Evolutionary conservation across 176 grass and related monocot species (phyloP).

Genomic region (Hsuehochloa calcarea): DNA sequence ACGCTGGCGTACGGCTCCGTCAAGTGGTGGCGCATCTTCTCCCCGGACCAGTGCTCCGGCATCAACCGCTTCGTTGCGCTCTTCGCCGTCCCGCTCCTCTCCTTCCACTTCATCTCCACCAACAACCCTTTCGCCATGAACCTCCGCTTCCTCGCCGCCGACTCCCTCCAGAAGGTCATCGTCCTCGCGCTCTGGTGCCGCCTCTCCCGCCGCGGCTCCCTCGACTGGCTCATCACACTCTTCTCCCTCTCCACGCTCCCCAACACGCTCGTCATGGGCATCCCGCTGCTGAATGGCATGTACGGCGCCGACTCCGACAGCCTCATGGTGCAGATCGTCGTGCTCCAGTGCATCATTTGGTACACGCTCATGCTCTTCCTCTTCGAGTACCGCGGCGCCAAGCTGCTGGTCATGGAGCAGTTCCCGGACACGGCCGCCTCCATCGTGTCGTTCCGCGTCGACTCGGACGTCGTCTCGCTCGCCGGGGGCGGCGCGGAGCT

Average conservation of each 20-base stretch:
- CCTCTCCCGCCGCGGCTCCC: neutral
- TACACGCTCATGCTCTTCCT: constrained; percentile 82
- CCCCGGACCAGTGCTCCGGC: constrained; percentile 41
- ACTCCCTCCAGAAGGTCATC: constrained; percentile 35
- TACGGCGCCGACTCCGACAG: constrained; percentile 1
- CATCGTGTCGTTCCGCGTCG: constrained; percentile 82
- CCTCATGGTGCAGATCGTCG: constrained; percentile 82
- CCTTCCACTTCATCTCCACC: constrained; percentile 55
- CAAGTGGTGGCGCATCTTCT: constrained; percentile 33
- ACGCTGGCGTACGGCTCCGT: constrained; percentile 55
- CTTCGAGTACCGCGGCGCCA: constrained; percentile 75
- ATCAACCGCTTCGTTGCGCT: constrained; percentile 49
- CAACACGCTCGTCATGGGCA: constrained; percentile 47
- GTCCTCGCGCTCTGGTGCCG: constrained; percentile 8
- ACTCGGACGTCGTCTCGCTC: constrained; percentile 86
- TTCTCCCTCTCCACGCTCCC: constrained; percentile 43
- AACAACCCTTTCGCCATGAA: constrained; percentile 39
- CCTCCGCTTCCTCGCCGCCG: constrained; percentile 44
- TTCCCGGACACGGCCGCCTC: constrained; percentile 70
- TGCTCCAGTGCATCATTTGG: constrained; percentile 64
- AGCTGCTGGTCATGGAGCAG: constrained; percentile 60
- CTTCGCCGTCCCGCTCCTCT: constrained; percentile 45
- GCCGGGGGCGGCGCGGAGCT: constrained; percentile 42
- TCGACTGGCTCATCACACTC: constrained; percentile 47
- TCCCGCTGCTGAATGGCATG: constrained; percentile 29